These are phyloP conservation scores for Sugiyamaella valdiviana DNA, from an alignment of 805 yeast species.

Conservation along the genomic window DNA sequence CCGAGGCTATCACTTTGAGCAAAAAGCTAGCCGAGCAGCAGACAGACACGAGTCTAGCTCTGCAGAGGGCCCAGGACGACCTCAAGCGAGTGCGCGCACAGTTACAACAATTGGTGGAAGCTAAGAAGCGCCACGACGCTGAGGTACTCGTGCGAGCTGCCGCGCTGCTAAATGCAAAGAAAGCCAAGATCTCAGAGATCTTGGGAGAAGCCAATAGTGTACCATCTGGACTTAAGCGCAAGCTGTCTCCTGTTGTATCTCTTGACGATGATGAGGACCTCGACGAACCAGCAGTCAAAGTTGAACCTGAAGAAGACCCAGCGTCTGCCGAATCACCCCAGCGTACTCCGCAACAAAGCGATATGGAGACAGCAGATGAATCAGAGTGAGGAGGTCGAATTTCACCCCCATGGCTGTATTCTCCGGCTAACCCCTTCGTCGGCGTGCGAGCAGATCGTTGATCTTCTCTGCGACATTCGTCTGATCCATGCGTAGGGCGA, in stretches of 20 bases:
- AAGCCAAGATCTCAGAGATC: not conserved
- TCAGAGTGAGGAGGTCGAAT: not conserved
- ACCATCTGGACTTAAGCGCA: no score
- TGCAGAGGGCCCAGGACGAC: not conserved
- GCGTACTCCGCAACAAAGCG: not conserved
- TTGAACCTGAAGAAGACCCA: not conserved
- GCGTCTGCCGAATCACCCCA: not conserved
- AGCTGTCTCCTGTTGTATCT: no score
- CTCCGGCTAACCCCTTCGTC: not conserved
- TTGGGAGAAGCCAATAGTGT: not conserved
- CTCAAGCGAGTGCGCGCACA: not conserved
- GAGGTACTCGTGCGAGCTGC: not conserved
- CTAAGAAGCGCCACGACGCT: not conserved
- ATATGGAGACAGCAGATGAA: not conserved
- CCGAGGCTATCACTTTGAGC: not conserved
- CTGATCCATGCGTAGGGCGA: conserved; percentile 68
- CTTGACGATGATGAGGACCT: not conserved
- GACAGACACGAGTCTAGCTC: not conserved
- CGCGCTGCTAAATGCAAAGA: not conserved
- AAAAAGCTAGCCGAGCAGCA: not conserved
- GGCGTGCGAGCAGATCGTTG: conserved; percentile 30
- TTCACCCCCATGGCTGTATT: no score
- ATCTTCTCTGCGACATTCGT: conserved; percentile 48
- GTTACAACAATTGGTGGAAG: not conserved
- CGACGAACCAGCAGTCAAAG: not conserved